Evolutionary conservation across 306 rosid species (phyloP).

Genomic region (Neltuma alba): DNA sequence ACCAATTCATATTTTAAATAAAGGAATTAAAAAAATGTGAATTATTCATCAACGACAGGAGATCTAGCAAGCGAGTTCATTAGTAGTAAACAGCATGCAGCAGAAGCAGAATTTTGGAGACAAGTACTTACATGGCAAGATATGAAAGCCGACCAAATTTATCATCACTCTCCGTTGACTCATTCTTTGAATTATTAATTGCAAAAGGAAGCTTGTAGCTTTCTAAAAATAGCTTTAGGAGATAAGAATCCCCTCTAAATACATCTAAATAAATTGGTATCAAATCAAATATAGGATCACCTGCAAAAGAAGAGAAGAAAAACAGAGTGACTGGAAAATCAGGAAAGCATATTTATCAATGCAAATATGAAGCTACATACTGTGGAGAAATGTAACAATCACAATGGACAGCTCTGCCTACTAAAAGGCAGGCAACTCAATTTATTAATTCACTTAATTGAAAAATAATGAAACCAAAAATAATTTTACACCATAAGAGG

Average conservation of each 20-base stretch:
- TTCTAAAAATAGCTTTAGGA: conserved; percentile 66
- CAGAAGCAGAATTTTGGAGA: conserved; percentile 23
- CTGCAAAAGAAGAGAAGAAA: conserved; percentile 52
- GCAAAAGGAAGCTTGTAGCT: conserved; percentile 86
- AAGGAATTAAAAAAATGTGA: not conserved
- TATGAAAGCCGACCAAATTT: conserved; percentile 74
- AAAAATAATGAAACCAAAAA: conserved; percentile 14
- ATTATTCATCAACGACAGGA: not conserved
- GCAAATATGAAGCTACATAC: not conserved
- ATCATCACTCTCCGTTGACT: conserved; percentile 49
- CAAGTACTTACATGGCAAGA: conserved; percentile 79
- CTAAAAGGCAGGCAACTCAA: not conserved
- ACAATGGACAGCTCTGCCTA: not conserved
- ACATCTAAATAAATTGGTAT: conserved; percentile 89
- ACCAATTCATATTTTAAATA: conserved; percentile 26
- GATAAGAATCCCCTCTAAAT: conserved; percentile 77
- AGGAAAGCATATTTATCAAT: not conserved
- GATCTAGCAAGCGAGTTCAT: not conserved
- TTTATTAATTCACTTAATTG: not conserved
- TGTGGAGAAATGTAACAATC: not conserved
- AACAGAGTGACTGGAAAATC: not conserved
- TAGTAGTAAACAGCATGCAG: not conserved
- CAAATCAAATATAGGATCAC: conserved; percentile 79
- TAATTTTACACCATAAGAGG: not conserved
- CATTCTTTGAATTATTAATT: conserved; percentile 40